Percentiles rank a stretch among this genome's conserved stretches.
phyloP scores from a whole-genome alignment of 2,329 filamentous ascomycete species.

The Apiospora arundinis region DNA sequence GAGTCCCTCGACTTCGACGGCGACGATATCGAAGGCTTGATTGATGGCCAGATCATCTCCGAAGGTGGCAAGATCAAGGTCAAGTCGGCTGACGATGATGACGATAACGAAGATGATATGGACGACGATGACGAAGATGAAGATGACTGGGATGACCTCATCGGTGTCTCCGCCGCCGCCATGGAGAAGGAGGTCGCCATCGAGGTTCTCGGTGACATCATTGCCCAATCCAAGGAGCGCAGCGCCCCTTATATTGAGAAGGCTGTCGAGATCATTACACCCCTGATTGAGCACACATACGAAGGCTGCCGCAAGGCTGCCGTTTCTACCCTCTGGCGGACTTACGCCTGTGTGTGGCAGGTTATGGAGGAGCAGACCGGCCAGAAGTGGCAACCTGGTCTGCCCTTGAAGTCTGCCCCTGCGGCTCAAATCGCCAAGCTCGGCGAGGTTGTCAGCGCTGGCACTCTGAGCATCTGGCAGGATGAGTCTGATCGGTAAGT shows the following conservation, averaged over 20 bases:
- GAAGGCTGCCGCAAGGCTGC: conserved; percentile 94
- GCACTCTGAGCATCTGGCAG: conserved; percentile 84
- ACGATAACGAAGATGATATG: conserved; percentile 80
- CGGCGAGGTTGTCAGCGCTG: conserved; percentile 82
- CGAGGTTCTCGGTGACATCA: conserved; percentile 91
- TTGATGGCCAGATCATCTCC: conserved; percentile 62
- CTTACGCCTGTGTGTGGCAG: conserved; percentile 89
- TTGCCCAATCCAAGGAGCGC: conserved; percentile 71
- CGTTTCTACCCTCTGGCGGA: conserved; percentile 89
- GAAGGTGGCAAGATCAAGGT: conserved; percentile 88
- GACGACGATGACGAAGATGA: conserved; percentile 67
- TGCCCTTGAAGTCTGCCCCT: conserved; percentile 83
- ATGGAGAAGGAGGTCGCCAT: conserved; percentile 97
- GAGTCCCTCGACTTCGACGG: conserved; percentile 80
- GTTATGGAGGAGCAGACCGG: conserved; percentile 80
- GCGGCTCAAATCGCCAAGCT: conserved; percentile 82
- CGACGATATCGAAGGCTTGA: conserved; percentile 57
- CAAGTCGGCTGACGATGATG: conserved; percentile 71
- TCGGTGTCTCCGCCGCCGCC: conserved; percentile 85
- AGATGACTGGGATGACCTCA: conserved; percentile 83
- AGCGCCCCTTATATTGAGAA: conserved; percentile 75
- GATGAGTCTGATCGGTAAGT: conserved; percentile 95
- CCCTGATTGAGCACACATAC: conserved; percentile 86
- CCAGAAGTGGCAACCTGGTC: conserved; percentile 86
- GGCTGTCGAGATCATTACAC: conserved; percentile 81